Evolutionary conservation across 257 asterid genomes (phyloP), one percentile per base, ranked within the genome.

Genomic region (Knoxia roxburghii): DNA sequence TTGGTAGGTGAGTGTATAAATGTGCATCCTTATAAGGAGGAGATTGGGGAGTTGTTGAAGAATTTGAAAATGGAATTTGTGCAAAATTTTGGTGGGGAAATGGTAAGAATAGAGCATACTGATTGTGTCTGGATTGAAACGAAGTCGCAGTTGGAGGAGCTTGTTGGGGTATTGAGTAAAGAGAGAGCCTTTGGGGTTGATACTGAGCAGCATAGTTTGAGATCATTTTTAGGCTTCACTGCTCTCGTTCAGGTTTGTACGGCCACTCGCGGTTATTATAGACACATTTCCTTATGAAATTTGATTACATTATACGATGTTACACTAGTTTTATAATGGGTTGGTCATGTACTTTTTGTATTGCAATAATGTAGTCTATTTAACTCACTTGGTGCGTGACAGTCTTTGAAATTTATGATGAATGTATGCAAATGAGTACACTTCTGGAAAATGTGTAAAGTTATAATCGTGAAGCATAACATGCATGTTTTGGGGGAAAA

Each of bases 201-300:
- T 68, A 90, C 95, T 0, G 99, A 93, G 86, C 99, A 93, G 82
- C 96, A 93, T 53, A 80, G 96, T 71, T 78, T 84, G 57, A 84
- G 97, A 72, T 88, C 99, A 60, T 93, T 86, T 81, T 77, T 90
- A 57, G 99, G 99, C 59, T 85, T 93, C 79, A 90, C 96, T 5
- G 90, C 96, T 65, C 92, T 92, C 29, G 69, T 91, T 76, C 96
- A 91, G 98, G 98, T 90, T 48, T 18, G 1, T 18, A 43, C 17
- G 49, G 3, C 11, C 18, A 3, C 3, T 18, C 23, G 7, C 18
- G 10, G 11, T 41, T 48, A 1, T 15, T 48, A 13, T 8, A 43
- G 49, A 10, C 21, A 20, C 53, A 48, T 48, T 48, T 48, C 21
- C 10, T 13, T 48, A 1, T 17, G 23, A 48, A 18, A 2, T 48